A percentile compares a stretch with the other conserved stretches of the same genome.
Evolutionary conservation across 331 rosid species (phyloP).

Genomic region (Acacia concinna): DNA sequence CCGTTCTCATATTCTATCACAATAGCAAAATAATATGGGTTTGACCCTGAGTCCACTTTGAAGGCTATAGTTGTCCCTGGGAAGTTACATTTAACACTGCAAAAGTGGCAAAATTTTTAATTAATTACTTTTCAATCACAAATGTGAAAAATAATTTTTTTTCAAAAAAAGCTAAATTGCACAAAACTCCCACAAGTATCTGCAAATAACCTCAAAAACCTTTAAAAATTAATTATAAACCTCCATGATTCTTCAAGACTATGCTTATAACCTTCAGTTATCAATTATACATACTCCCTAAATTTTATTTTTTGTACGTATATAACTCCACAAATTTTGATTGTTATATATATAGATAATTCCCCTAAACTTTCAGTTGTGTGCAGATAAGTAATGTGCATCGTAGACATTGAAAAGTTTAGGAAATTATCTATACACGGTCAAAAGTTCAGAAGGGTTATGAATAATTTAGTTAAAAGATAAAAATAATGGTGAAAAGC

Average conservation of each 20-base stretch:
- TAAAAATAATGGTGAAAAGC: background rate
- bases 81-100: background rate
- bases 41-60: slow-evolving; percentile 1
- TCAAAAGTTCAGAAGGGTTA: background rate
- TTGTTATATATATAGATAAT: background rate
- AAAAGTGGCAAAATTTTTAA: background rate
- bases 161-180: background rate
- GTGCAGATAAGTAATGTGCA: background rate
- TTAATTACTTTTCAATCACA: background rate
- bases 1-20: slow-evolving; percentile 2
- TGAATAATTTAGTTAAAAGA: too few relatives aligned
- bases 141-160: background rate
- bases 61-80: background rate
- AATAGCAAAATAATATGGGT: background rate
- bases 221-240: too few relatives aligned
- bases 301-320: too few relatives aligned
- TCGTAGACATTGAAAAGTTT: too few relatives aligned
- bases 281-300: too few relatives aligned
- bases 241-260: background rate
- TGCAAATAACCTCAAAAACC: background rate
- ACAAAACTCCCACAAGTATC: too few relatives aligned
- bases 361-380: background rate
- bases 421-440: too few relatives aligned
- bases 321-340: background rate
- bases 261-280: background rate